A percentile compares a stretch with the other conserved stretches of the same genome.
These are phyloP conservation scores for Taphrina betulina DNA, from an alignment of 1,139 yeast species.

Conservation along the genomic window DNA sequence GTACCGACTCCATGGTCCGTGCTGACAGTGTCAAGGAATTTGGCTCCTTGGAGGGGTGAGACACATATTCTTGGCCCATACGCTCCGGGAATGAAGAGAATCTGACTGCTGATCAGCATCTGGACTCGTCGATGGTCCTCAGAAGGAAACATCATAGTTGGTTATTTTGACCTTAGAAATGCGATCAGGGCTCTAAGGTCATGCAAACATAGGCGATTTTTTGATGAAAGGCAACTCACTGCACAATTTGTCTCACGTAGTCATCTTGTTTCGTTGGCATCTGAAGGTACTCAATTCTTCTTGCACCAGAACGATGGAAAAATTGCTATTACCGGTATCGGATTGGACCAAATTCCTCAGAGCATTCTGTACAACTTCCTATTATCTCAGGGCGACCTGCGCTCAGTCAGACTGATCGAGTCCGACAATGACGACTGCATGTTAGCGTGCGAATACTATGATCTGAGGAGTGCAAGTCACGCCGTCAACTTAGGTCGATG, in stretches of 20 bases:
- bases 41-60: no score
- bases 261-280: not conserved
- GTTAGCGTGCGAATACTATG: constrained; percentile 46
- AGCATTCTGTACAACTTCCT: constrained; percentile 36
- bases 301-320: constrained; percentile 37
- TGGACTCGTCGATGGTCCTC: no score
- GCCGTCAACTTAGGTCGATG: no score
- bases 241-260: constrained; percentile 28
- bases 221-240: constrained; percentile 35
- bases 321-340: constrained; percentile 35
- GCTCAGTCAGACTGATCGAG: constrained; percentile 37
- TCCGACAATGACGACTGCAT: constrained; percentile 37
- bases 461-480: constrained; percentile 45
- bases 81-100: no score
- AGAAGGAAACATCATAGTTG: no score
- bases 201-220: constrained; percentile 38
- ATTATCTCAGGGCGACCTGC: constrained; percentile 42
- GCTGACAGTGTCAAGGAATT: no score
- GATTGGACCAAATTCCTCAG: constrained; percentile 30
- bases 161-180: constrained; percentile 41
- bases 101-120: no score
- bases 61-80: no score
- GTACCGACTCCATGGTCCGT: no score
- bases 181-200: constrained; percentile 40
- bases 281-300: constrained; percentile 36